A percentile compares a stretch with the other conserved stretches of the same genome.
phyloP scores from a whole-genome alignment of 176 grass and related monocot species.

The Thalia dealbata region DNA sequence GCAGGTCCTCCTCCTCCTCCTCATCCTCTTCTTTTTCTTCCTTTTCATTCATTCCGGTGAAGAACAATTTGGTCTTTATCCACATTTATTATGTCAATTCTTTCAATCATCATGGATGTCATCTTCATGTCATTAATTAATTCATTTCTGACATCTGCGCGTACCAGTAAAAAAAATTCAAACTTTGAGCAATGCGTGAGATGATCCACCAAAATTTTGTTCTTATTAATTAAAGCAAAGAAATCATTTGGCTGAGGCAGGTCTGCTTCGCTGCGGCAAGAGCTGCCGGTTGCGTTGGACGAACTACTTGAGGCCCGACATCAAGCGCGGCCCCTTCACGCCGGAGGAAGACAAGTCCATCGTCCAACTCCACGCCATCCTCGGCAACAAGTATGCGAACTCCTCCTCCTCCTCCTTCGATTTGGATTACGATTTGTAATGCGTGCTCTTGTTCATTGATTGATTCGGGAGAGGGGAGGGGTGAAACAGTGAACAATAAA shows the following conservation, averaged over 20 bases:
- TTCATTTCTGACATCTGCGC: too few relatives aligned
- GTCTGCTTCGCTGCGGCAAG: constrained; percentile 88
- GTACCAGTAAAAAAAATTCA: not conserved
- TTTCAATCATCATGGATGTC: too few relatives aligned
- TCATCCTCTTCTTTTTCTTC: not conserved
- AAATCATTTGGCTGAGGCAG: constrained; percentile 17
- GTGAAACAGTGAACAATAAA: not conserved
- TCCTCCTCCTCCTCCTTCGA: constrained; percentile 2
- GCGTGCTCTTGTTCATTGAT: too few relatives aligned
- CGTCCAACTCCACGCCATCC: constrained; percentile 84
- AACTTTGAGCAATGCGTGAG: not conserved
- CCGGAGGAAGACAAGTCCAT: constrained; percentile 79
- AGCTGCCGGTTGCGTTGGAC: constrained; percentile 98
- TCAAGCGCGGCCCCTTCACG: constrained; percentile 89
- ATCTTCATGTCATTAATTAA: too few relatives aligned
- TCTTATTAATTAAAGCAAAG: too few relatives aligned
- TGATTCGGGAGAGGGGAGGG: too few relatives aligned
- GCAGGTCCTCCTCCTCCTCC: constrained; percentile 32
- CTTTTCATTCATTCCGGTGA: not conserved
- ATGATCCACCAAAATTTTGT: too few relatives aligned
- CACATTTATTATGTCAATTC: too few relatives aligned
- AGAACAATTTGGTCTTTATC: too few relatives aligned
- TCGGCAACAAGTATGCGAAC: constrained; percentile 70
- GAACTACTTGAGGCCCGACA: constrained; percentile 95
- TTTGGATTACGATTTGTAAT: too few relatives aligned